These are phyloP conservation scores for Coprinellus micaceus DNA, from an alignment of 768 basidiomycete genomes.

Conservation along the genomic window DNA sequence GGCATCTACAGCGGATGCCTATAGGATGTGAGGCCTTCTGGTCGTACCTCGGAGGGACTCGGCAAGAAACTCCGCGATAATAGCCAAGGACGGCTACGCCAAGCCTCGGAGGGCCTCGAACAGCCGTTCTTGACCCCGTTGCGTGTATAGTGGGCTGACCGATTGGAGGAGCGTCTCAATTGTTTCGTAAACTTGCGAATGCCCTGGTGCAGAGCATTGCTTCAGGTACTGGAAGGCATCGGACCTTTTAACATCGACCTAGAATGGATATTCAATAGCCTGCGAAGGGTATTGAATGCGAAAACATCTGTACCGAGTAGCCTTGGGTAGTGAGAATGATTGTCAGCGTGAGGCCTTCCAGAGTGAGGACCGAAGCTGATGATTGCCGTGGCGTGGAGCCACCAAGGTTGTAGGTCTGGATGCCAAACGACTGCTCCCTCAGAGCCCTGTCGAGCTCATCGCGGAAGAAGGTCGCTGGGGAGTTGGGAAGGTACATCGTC, in stretches of 20 bases:
- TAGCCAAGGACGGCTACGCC: constrained; percentile 15
- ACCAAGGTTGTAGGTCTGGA: constrained; percentile 43
- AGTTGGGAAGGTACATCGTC: neutral
- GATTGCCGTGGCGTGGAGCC: constrained; percentile 43
- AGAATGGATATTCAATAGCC: constrained; percentile 13
- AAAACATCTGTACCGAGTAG: constrained; percentile 43
- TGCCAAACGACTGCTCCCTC: constrained; percentile 55
- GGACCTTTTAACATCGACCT: constrained; percentile 21
- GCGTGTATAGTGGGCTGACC: constrained; percentile 51
- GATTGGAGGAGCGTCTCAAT: constrained; percentile 55
- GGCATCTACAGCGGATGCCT: neutral
- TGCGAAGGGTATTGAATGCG: neutral
- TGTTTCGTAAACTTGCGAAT: constrained; percentile 43
- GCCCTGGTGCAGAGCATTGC: neutral
- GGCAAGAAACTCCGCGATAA: too few species aligned
- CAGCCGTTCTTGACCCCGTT: constrained; percentile 43
- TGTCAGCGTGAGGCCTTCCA: constrained; percentile 49
- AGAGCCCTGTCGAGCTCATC: constrained; percentile 54
- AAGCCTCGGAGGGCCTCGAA: constrained; percentile 46
- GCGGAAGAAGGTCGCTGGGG: constrained; percentile 33
- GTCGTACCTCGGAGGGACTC: too few species aligned
- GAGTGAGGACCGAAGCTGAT: constrained; percentile 47
- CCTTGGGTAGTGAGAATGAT: constrained; percentile 52
- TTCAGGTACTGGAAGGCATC: constrained; percentile 9
- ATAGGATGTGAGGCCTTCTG: constrained; percentile 28